A percentile compares a stretch with the other conserved stretches of the same genome.
Conservation (phyloP, 768 basidiomycete genomes). For the Saitozyma sp. region DNA sequence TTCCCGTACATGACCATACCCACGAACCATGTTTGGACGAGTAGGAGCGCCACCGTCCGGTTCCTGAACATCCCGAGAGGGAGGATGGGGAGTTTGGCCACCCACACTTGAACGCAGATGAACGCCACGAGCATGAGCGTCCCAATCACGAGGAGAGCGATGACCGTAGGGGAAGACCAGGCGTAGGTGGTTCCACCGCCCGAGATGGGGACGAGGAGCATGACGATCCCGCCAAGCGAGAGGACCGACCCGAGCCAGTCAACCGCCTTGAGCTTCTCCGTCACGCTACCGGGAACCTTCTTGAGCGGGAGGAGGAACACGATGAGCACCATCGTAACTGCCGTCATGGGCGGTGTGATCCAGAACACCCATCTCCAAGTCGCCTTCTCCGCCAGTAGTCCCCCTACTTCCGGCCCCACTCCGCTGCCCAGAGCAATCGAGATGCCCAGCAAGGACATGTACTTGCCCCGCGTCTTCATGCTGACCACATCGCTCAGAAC, state of each 20-base stretch:
- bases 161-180: slow-evolving; percentile 32
- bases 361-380: slow-evolving; percentile 27
- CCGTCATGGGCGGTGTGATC: slow-evolving; percentile 21
- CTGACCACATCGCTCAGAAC: slow-evolving; percentile 31
- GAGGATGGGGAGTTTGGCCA: slow-evolving; percentile 30
- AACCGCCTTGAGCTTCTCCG: slow-evolving; percentile 28
- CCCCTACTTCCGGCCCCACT: slow-evolving; percentile 69
- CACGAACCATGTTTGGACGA: slow-evolving; percentile 40
- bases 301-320: slow-evolving; percentile 29
- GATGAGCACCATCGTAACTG: slow-evolving; percentile 16
- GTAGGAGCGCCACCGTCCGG: slow-evolving; percentile 25
- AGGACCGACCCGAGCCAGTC: slow-evolving; percentile 38
- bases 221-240: slow-evolving; percentile 30
- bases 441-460: slow-evolving; percentile 18
- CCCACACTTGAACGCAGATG: slow-evolving; percentile 16
- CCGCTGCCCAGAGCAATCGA: slow-evolving; percentile 55
- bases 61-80: slow-evolving; percentile 25
- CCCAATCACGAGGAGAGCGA: slow-evolving; percentile 29
- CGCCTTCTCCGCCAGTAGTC: slow-evolving; percentile 51
- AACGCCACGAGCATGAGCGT: slow-evolving; percentile 20
- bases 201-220: slow-evolving; percentile 33
- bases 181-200: slow-evolving; percentile 37
- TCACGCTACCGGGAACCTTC: slow-evolving; percentile 19
- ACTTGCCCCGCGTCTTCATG: slow-evolving; percentile 27
- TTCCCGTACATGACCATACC: slow-evolving; percentile 41